These are phyloP conservation scores for Cornus kousa DNA, from an alignment of 148 eudicot species.

Conservation along the genomic window DNA sequence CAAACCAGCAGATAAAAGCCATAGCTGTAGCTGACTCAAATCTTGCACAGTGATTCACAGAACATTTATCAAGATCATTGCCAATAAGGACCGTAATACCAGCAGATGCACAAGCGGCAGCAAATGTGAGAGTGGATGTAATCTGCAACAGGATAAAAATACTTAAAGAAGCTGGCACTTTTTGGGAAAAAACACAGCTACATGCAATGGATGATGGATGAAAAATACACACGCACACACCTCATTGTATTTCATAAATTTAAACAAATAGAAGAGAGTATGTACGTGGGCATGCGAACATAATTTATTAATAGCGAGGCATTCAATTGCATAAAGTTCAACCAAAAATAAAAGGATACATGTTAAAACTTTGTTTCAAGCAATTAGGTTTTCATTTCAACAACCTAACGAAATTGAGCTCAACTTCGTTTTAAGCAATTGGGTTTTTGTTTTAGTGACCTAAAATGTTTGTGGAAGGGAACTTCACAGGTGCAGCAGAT, in stretches of 20 bases:
- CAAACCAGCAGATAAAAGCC: constrained; percentile 66
- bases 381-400: no score
- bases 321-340: no score
- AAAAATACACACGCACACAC: neutral
- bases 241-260: neutral
- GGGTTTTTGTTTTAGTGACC: neutral
- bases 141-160: constrained; percentile 34
- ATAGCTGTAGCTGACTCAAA: constrained; percentile 67
- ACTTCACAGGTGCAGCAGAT: neutral
- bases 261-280: neutral
- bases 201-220: neutral
- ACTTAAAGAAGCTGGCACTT: neutral
- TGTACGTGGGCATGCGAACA: neutral
- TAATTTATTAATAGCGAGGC: no score
- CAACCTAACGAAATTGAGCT: no score
- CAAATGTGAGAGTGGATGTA: constrained; percentile 60
- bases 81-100: constrained; percentile 63
- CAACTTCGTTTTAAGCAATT: no score
- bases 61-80: constrained; percentile 48
- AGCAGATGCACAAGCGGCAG: constrained; percentile 67
- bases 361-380: no score
- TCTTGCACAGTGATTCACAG: constrained; percentile 47
- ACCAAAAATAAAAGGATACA: no score
- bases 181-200: neutral
- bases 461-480: neutral